Evolutionary conservation across 2,329 filamentous ascomycete species (phyloP).

Genomic region (Neopestalotiopsis rosae): DNA sequence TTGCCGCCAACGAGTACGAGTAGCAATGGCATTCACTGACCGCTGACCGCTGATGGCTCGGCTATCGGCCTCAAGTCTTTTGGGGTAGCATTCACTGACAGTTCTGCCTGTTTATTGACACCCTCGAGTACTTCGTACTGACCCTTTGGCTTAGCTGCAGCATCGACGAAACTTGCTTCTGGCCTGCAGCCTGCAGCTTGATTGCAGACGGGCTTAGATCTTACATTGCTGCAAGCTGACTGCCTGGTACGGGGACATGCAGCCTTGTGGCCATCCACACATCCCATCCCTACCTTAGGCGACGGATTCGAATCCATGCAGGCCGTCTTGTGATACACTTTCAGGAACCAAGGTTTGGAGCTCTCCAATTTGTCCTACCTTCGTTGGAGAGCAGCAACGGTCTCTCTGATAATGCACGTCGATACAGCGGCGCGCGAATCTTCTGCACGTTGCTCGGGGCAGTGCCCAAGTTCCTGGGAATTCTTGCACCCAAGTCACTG

Average conservation of each 20-base stretch:
- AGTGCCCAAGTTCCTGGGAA: conserved; percentile 10
- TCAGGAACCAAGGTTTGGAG: neutral
- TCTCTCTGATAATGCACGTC: neutral
- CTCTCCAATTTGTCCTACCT: neutral
- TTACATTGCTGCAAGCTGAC: neutral
- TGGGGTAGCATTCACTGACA: neutral
- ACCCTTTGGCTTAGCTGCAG: neutral
- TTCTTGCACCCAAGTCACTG: neutral
- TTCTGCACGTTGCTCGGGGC: conserved; percentile 7
- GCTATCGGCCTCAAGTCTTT: neutral
- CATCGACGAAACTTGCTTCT: neutral
- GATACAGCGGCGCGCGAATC: neutral
- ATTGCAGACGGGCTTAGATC: neutral
- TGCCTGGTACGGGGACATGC: neutral
- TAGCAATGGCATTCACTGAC: neutral
- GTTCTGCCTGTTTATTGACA: neutral
- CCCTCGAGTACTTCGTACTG: neutral
- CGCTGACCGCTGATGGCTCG: conserved; percentile 1
- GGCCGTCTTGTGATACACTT: neutral
- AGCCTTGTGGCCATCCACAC: neutral
- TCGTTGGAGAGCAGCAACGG: neutral
- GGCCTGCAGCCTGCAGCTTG: conserved; percentile 5
- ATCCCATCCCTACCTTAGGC: neutral
- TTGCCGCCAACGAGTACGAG: neutral
- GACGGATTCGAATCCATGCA: conserved; percentile 7